Base-by-base conservation (phyloP, 225 moss, liverwort and hornwort species). In the Lunularia cruciata region DNA sequence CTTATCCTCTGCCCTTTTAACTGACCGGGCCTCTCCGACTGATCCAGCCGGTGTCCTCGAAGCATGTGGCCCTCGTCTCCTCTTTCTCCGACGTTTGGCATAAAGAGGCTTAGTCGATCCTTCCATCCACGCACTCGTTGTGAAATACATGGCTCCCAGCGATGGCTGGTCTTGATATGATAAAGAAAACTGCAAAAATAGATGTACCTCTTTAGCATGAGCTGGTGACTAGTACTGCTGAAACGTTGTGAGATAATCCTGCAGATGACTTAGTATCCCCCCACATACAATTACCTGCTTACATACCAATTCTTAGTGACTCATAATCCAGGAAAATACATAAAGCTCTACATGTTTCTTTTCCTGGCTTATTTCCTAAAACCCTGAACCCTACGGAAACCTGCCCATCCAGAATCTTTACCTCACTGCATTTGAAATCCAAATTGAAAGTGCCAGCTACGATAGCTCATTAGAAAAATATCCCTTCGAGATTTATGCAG, bases 51-150 rank as follows among this genome's bases (percentile, higher is more conserved):
- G 65, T 45, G 36, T 34, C 31, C 32, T 47, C 22, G 77, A 60
- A 65, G 60, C 66, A n/a, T 71, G 65, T 61, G 75, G 20, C 35
- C 47, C 73, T 71, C 36, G 73, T 62, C 26, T 77, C 47, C 58
- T 69, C 19, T 74, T 81, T 60, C 69, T 81, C 52, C 73, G 59
- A 37, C 77, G 69, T 22, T 68, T 81, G 19, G 65, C 69, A 28
- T 81, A 77, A 7, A 56, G 32, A 66, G 81, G 77, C 49, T 32
- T 34, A 5, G 35, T 5, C 3, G 65, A 19, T 12, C 46, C 36
- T 30, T 69, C 73, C 34, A 19, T 55, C 61, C 33, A 37, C 27
- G 76, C 65, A 19, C 40, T 73, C n/a, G 80, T 76, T 25, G 80
- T 65, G 28, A 81, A 57, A 18, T 33, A 63, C 69, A 69, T 36